Conservation (phyloP, 2,329 filamentous ascomycete species). For the Hypoxylon sp. region DNA sequence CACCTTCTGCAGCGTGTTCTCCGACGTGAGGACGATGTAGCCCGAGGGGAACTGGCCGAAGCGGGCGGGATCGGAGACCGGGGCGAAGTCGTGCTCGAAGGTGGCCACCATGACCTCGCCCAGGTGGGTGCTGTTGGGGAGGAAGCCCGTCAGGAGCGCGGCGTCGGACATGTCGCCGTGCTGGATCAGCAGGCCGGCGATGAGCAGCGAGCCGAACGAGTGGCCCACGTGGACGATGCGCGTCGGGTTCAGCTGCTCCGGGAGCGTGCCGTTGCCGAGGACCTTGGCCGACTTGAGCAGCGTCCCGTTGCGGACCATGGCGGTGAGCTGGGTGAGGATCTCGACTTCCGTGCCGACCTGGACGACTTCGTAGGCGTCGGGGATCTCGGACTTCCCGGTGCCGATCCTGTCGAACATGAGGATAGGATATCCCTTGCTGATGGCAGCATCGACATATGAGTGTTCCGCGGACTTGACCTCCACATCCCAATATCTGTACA, state of each 20-base stretch:
- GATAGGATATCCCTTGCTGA: slow-evolving; percentile 54
- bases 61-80: slow-evolving; percentile 35
- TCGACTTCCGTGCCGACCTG: slow-evolving; percentile 55
- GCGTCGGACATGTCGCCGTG: slow-evolving; percentile 54
- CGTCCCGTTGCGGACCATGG: slow-evolving; percentile 51
- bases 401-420: slow-evolving; percentile 56
- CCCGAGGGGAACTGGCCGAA: slow-evolving; percentile 40
- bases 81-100: slow-evolving; percentile 43
- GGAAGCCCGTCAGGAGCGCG: slow-evolving; percentile 55
- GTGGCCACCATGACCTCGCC: slow-evolving; percentile 29
- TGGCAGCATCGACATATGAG: slow-evolving; percentile 53
- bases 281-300: slow-evolving; percentile 44
- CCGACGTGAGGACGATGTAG: slow-evolving; percentile 41
- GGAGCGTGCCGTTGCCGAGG: slow-evolving; percentile 31
- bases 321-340: slow-evolving; percentile 53
- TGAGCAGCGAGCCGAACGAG: slow-evolving; percentile 47
- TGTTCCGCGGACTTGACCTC: slow-evolving; percentile 48
- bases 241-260: slow-evolving; percentile 43
- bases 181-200: slow-evolving; percentile 45
- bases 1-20: slow-evolving; percentile 51
- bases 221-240: slow-evolving; percentile 49
- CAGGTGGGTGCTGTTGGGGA: slow-evolving; percentile 45
- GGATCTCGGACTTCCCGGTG: slow-evolving; percentile 52
- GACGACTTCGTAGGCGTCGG: slow-evolving; percentile 55
- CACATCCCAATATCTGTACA: slow-evolving; percentile 54